Evolutionary conservation across 345 rosid genomes (phyloP), one percentile per base, ranked within the genome.

Genomic region (Viola odorata): DNA sequence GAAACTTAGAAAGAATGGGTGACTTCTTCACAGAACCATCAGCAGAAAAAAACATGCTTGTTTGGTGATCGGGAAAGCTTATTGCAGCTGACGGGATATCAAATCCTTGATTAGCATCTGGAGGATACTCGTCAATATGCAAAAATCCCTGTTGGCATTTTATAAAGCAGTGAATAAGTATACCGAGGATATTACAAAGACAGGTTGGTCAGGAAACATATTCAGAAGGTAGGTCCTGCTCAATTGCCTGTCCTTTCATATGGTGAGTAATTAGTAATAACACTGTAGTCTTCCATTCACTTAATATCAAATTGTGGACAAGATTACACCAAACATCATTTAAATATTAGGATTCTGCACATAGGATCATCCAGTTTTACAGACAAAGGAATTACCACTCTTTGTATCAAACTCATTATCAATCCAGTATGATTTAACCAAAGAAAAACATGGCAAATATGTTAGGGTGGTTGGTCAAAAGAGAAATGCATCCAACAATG

Each of bases 41-140:
- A 65, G 59, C 47, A 42, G 70, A 57, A 61, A 86, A 86, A 57
- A 57, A 53, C 71, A 78, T 73, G 60, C 78, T 78, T 63, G 91
- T 76, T 8, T 78, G 67, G 61, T 80, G 78, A 70, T 75, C 45
- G 4, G 97, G 95, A 66, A 85, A 95, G 73, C 84, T 85, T 71
- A 91, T 76, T 41, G 81, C 69, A 53, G 99, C 97, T n/a, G 97
- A 87, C 49, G 97, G 97, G 67, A 95, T 91, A 73, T 95, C 96
- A 56, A 82, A 91, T 69, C 99, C 96, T 81, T 91, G 97, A 75
- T 91, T 91, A 68, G 97, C 99, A 85, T 91, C 97, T 7, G 99
- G 97, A 59, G 96, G 95, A 75, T 95, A 95, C 62, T 91, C 97
- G 80, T 88, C 95, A 49, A 91, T 85, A 75, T 86, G 97, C 56